Conservation (phyloP, 768 basidiomycete species). For the Russula sp. region DNA sequence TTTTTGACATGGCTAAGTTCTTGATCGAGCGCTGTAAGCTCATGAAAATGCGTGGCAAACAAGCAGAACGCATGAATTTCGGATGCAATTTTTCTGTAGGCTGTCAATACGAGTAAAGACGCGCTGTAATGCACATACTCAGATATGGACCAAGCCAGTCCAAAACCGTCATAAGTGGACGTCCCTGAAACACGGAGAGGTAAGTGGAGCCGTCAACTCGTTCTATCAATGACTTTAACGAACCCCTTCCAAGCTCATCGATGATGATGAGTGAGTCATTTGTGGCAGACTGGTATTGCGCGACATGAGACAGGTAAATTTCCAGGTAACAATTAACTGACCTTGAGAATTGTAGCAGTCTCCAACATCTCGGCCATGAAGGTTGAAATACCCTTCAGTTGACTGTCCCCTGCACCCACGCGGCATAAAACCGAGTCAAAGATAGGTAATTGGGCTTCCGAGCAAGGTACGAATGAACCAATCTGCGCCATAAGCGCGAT, state of each 20-base stretch:
- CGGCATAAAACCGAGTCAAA: conserved; percentile 95
- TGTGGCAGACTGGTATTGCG: conserved; percentile 64
- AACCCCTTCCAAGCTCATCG: conserved; percentile 91
- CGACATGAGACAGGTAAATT: background rate
- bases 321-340: conserved; percentile 31
- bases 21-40: conserved; percentile 87
- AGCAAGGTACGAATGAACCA: conserved; percentile 93
- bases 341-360: conserved; percentile 89
- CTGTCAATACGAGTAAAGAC: background rate
- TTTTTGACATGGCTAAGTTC: conserved; percentile 86
- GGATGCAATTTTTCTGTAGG: conserved; percentile 79
- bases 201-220: background rate
- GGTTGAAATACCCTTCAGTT: conserved; percentile 95
- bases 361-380: conserved; percentile 99
- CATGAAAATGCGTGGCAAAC: conserved; percentile 98
- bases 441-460: conserved; percentile 78
- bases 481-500: conserved; percentile 94
- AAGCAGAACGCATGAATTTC: conserved; percentile 90
- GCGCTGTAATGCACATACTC: conserved; percentile 51
- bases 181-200: conserved; percentile 50
- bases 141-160: conserved; percentile 97
- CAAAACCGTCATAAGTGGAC: conserved; percentile 96
- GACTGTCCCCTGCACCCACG: conserved; percentile 96
- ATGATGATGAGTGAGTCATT: conserved; percentile 94
- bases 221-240: conserved; percentile 7